phyloP scores from a whole-genome alignment of 805 yeast genomes.

The Wickerhamiella qilinensis region DNA sequence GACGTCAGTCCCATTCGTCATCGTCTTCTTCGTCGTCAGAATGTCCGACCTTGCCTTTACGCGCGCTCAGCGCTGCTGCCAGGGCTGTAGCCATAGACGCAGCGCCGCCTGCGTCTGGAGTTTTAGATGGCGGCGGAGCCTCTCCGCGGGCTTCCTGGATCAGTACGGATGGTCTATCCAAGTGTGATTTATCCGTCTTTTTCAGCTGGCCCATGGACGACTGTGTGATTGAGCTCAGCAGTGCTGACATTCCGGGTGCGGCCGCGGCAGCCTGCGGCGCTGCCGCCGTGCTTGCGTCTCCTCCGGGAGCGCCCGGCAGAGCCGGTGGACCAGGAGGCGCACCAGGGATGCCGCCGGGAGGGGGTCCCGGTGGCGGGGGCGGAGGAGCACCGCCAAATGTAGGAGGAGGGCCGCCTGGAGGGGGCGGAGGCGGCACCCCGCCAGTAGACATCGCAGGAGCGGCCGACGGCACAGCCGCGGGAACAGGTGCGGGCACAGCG shows the following conservation, averaged over 20 bases:
- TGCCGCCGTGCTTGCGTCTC: constrained; percentile 19
- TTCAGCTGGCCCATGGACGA: constrained; percentile 57
- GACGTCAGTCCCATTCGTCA: constrained; percentile 42
- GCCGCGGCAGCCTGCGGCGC: constrained; percentile 39
- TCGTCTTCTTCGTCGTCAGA: constrained; percentile 77
- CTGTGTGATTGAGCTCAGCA: constrained; percentile 71
- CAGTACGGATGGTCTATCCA: constrained; percentile 62
- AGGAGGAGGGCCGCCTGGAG: constrained; percentile 20
- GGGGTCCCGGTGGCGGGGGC: constrained; percentile 25
- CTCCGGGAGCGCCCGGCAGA: constrained; percentile 11
- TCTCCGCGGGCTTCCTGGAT: constrained; percentile 61
- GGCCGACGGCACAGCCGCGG: constrained; percentile 11
- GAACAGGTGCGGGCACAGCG: constrained; percentile 10
- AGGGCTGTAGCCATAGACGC: constrained; percentile 71
- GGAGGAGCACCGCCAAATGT: constrained; percentile 15
- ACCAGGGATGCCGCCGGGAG: constrained; percentile 5
- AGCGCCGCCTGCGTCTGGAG: constrained; percentile 31
- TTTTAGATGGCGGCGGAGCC: constrained; percentile 23
- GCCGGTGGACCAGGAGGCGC: constrained; percentile 27
- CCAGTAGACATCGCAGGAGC: constrained; percentile 13
- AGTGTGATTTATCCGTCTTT: constrained; percentile 67
- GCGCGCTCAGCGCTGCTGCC: constrained; percentile 66
- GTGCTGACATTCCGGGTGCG: no score
- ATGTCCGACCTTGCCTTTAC: constrained; percentile 67
- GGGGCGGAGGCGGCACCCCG: constrained; percentile 23